phyloP scores from a whole-genome alignment of 768 basidiomycete species.

The Termitomyces sp. region DNA sequence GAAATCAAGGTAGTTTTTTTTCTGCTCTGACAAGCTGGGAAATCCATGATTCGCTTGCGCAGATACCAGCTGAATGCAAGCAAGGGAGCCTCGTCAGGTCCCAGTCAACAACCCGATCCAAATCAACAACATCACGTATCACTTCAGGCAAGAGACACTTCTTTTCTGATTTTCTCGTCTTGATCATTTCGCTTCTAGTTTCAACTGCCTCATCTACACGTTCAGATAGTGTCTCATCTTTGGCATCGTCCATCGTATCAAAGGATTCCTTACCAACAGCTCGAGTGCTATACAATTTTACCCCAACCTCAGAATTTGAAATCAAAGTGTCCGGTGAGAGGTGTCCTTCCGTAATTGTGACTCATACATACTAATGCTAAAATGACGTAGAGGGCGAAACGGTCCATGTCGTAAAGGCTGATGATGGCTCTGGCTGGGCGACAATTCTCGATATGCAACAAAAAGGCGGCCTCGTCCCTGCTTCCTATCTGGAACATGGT shows the following conservation, averaged over 20 bases:
- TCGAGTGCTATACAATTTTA: slow-evolving; percentile 69
- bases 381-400: slow-evolving; percentile 46
- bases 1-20: slow-evolving; percentile 61
- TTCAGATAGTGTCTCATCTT: slow-evolving; percentile 51
- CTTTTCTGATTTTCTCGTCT: background rate
- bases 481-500: slow-evolving; percentile 60
- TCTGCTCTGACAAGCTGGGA: background rate
- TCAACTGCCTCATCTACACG: slow-evolving; percentile 14
- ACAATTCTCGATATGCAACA: slow-evolving; percentile 60
- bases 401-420: slow-evolving; percentile 68
- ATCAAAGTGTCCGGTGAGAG: slow-evolving; percentile 54
- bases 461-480: slow-evolving; percentile 72
- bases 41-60: background rate
- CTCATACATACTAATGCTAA: background rate
- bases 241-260: slow-evolving; percentile 33
- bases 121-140: slow-evolving; percentile 18
- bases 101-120: slow-evolving; percentile 16
- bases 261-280: slow-evolving; percentile 47
- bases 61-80: slow-evolving; percentile 75
- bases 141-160: slow-evolving; percentile 15
- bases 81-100: slow-evolving; percentile 22
- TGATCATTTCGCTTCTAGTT: background rate
- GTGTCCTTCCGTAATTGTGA: background rate
- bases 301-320: slow-evolving; percentile 73
- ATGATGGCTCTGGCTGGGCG: slow-evolving; percentile 85